Evolutionary conservation across 2,329 filamentous ascomycete genomes (phyloP), one percentile per base, ranked within the genome.

Genomic region (Colletotrichum filicis): DNA sequence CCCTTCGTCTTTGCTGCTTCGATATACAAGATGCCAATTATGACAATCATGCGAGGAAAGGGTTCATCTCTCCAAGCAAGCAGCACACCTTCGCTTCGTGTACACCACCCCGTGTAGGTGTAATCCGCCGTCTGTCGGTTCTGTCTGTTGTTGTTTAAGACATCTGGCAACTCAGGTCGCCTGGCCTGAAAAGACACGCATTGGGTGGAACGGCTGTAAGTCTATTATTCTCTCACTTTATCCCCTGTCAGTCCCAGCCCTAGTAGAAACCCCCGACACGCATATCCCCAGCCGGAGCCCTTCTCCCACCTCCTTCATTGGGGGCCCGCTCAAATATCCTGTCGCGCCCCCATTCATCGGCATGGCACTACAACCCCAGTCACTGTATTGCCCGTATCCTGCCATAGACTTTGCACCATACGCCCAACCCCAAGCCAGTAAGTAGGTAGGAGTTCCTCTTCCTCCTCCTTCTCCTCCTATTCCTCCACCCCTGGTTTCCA

Each of bases 401-500:
- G 35, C 4, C 24, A 22, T 57, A 30, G 62, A 71, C 57, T 62
- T 68, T 12, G 35, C 35, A 42, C 35, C 35, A 16, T 7, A 42
- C 35, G 5, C 35, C 35, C 35, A 12, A 16, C 14, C 35, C 35
- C 12, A 16, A 42, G 35, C 35, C 14, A 16, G 35, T 14, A 37
- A 37, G 30, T 30, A 32, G 32, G 5, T 12, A 42, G 26, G 24
- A 30, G 56, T 49, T 71, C 11, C 57, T 71, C 11, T 49, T 49
- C 49, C 63, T 71, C 11, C 49, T 37, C 49, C 63, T 71, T 7
- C 57, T 49, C 37, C 63, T 32, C 32, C 32, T 32, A 32, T 9
- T 49, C n/a, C 7, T 22, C 28, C 19, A 30, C 14, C 12, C 22
- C 28, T 24, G 30, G 16, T 8, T 37, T 19, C 30, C 53, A 26